A percentile compares a stretch with the other conserved stretches of the same genome.
Evolutionary conservation across 768 basidiomycete genomes (phyloP).

Genomic region (Psilocybe cyanescens): DNA sequence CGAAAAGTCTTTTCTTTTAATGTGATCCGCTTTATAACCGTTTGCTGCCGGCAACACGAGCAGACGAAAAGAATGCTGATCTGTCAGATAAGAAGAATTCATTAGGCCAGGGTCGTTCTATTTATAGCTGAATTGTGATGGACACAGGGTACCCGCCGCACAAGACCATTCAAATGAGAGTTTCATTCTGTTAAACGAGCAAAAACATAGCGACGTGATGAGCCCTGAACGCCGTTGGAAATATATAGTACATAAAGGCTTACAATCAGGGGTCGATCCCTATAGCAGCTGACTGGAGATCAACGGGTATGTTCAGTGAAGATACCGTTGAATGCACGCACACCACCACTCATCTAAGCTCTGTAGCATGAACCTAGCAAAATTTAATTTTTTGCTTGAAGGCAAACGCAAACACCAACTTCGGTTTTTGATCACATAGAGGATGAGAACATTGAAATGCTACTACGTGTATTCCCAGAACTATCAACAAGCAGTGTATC

Average conservation of each 20-base stretch:
- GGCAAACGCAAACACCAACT: not conserved
- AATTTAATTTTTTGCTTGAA: not conserved
- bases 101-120: no score
- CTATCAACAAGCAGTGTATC: constrained; percentile 54
- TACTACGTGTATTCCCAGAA: constrained; percentile 37
- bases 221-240: no score
- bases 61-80: not conserved
- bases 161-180: no score
- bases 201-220: no score
- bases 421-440: constrained; percentile 30
- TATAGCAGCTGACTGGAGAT: not conserved
- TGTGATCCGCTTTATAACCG: not conserved
- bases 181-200: no score
- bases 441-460: constrained; percentile 42
- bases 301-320: not conserved
- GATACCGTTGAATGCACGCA: not conserved
- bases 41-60: not conserved
- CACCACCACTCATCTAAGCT: not conserved
- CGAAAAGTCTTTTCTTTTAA: not conserved
- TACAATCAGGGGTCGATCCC: not conserved
- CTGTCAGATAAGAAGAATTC: not conserved
- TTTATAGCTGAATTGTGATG: no score
- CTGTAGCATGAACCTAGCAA: not conserved
- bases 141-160: no score
- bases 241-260: no score